Evolutionary conservation across 2,329 filamentous ascomycete genomes (phyloP).

Genomic region (Macrophomina tecta): DNA sequence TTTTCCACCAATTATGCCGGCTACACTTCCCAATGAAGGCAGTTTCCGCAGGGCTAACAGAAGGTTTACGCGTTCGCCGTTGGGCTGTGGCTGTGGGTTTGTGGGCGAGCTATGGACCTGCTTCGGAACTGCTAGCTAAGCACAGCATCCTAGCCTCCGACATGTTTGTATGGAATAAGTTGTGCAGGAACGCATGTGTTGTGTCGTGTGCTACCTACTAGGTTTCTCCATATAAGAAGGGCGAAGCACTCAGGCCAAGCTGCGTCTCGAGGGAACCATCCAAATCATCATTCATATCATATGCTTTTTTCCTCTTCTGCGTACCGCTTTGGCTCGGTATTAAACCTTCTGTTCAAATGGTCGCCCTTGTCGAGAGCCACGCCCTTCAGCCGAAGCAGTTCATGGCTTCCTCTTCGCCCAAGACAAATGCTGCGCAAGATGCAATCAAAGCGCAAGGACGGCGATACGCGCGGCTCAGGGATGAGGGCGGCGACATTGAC

Average conservation of each 20-base stretch:
- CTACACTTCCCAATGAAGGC: slow-evolving; percentile 12
- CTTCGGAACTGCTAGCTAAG: slow-evolving; percentile 7
- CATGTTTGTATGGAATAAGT: slow-evolving; percentile 25
- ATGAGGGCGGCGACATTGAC: slow-evolving; percentile 13
- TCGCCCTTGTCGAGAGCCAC: slow-evolving; percentile 18
- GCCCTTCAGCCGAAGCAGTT: slow-evolving; percentile 13
- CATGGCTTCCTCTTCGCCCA: slow-evolving; percentile 16
- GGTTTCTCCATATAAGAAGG: slow-evolving; percentile 21
- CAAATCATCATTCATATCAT: neutral
- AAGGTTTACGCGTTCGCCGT: slow-evolving; percentile 23
- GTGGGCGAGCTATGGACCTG: slow-evolving; percentile 3
- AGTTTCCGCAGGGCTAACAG: slow-evolving; percentile 9
- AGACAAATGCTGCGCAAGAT: slow-evolving; percentile 14
- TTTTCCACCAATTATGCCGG: slow-evolving; percentile 21
- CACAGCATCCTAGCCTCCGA: slow-evolving; percentile 14
- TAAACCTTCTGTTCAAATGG: slow-evolving; percentile 8
- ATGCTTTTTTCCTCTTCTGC: neutral
- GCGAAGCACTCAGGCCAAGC: slow-evolving; percentile 22
- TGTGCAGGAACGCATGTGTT: slow-evolving; percentile 1
- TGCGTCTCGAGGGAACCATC: slow-evolving; percentile 12
- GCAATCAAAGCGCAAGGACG: slow-evolving; percentile 17
- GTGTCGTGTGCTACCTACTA: slow-evolving; percentile 11
- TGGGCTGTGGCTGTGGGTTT: slow-evolving; percentile 10
- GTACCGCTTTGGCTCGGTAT: slow-evolving; percentile 1
- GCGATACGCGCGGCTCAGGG: slow-evolving; percentile 17